These are phyloP conservation scores for Ilex asprella DNA, from an alignment of 257 asterid species.

Conservation along the genomic window DNA sequence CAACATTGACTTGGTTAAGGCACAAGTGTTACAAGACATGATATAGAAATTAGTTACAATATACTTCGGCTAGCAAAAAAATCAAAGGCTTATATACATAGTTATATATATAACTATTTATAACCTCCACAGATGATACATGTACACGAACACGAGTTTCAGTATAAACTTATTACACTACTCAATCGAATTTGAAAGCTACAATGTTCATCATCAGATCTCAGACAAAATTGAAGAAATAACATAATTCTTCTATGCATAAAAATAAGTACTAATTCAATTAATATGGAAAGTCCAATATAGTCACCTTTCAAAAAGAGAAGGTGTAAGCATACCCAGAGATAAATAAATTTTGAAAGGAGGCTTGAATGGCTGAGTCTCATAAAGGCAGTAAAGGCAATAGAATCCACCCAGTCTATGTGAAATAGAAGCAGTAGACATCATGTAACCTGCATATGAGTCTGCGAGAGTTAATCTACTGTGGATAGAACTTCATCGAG, in stretches of 20 bases:
- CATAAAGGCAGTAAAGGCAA: conserved; percentile 68
- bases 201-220: neutral
- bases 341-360: conserved; percentile 70
- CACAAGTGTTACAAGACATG: too few species aligned
- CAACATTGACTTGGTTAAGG: too few species aligned
- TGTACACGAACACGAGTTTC: neutral
- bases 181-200: neutral
- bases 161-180: neutral
- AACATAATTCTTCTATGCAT: neutral
- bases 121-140: too few species aligned
- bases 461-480: too few species aligned
- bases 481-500: too few species aligned
- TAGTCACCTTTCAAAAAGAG: neutral
- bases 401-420: conserved; percentile 73
- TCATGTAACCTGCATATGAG: conserved; percentile 38
- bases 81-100: too few species aligned
- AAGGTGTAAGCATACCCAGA: conserved; percentile 35
- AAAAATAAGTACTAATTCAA: neutral
- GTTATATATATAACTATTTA: too few species aligned
- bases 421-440: conserved; percentile 42
- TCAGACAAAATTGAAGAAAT: neutral
- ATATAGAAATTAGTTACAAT: too few species aligned
- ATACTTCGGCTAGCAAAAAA: too few species aligned
- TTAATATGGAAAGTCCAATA: neutral
- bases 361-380: conserved; percentile 81